phyloP scores from a whole-genome alignment of 1,284 basidiomycete genomes.

The Pyrrhoderma lamaoense region DNA sequence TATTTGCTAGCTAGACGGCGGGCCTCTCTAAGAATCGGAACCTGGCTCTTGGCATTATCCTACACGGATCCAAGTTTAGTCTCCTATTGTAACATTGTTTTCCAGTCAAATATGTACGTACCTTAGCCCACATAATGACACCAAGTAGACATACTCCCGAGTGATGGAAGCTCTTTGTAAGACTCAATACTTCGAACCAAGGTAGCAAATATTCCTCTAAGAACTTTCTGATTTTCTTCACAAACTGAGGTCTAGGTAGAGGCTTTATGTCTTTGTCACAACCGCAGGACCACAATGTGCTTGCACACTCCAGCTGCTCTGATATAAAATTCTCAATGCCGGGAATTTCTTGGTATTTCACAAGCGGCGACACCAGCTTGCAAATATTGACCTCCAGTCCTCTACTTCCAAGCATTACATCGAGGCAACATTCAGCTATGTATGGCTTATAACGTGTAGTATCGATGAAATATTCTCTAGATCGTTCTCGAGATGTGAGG shows the following conservation, averaged over 20 bases:
- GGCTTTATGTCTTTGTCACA: no score
- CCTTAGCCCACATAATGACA: not conserved
- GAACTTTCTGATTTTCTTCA: not conserved
- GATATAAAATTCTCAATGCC: not conserved
- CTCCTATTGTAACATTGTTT: not conserved
- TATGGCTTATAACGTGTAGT: not conserved
- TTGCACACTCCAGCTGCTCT: not conserved
- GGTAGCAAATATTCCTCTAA: not conserved
- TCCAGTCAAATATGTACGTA: not conserved
- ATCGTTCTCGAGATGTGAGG: not conserved
- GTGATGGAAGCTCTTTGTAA: not conserved
- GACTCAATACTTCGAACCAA: constrained; percentile 3
- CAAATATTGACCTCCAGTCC: constrained; percentile 8
- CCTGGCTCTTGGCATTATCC: not conserved
- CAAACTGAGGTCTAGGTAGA: no score
- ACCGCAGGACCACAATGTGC: not conserved
- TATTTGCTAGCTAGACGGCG: constrained; percentile 18
- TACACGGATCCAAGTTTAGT: not conserved
- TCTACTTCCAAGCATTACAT: not conserved
- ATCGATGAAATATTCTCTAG: not conserved
- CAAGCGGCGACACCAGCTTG: not conserved
- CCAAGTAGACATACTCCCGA: not conserved
- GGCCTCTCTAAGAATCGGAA: not conserved
- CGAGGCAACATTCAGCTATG: not conserved
- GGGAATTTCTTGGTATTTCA: not conserved